Evolutionary conservation across 257 asterid genomes (phyloP).

Genomic region (Nicotiana attenuata): DNA sequence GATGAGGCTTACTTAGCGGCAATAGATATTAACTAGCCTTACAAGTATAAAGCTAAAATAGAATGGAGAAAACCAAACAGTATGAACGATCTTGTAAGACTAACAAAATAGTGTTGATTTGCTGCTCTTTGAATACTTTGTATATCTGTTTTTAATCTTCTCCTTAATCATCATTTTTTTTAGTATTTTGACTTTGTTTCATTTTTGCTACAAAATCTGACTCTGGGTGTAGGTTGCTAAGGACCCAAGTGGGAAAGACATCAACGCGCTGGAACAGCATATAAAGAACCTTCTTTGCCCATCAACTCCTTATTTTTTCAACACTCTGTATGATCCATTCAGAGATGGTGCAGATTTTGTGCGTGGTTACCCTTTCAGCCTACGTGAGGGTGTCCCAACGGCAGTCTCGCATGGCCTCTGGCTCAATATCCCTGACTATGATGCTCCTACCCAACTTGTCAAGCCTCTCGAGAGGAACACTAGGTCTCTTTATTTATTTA

Average conservation of each 20-base stretch:
- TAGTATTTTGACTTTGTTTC: too few relatives aligned
- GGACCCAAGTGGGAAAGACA: conserved; percentile 65
- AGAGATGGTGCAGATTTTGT: conserved; percentile 83
- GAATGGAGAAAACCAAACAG: too few relatives aligned
- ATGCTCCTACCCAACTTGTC: conserved; percentile 97
- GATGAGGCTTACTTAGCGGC: too few relatives aligned
- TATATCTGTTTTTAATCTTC: too few relatives aligned
- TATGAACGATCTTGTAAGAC: too few relatives aligned
- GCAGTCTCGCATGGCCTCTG: conserved; percentile 93
- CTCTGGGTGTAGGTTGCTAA: conserved; percentile 49
- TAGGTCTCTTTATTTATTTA: conserved; percentile 23
- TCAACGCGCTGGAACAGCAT: conserved; percentile 78
- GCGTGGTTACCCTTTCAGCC: conserved; percentile 93
- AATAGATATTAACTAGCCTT: too few relatives aligned
- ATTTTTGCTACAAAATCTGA: too few relatives aligned
- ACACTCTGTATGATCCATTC: conserved; percentile 83
- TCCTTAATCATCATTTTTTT: too few relatives aligned
- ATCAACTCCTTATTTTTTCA: conserved; percentile 83
- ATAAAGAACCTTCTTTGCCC: conserved; percentile 75
- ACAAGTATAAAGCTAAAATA: too few relatives aligned
- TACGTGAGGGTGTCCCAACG: conserved; percentile 79
- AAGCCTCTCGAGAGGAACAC: conserved; percentile 82
- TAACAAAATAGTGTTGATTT: too few relatives aligned
- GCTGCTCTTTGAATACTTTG: too few relatives aligned
- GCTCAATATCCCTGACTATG: conserved; percentile 92